These are phyloP conservation scores for Citrullus amarus DNA, from an alignment of 306 rosid species.

Conservation along the genomic window DNA sequence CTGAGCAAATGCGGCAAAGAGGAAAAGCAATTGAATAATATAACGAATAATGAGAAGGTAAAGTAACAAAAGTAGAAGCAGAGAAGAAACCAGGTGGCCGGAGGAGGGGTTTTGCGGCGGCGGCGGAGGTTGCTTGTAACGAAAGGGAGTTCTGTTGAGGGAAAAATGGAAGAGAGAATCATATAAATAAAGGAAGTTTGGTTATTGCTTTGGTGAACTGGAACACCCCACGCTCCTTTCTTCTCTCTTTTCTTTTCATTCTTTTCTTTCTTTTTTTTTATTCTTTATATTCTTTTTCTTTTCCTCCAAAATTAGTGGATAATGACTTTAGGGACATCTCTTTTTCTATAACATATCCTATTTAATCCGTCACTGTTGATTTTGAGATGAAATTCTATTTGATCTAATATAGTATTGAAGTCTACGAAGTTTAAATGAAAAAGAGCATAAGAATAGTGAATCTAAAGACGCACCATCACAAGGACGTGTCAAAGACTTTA, in stretches of 20 bases:
- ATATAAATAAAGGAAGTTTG: not conserved
- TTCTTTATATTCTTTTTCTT: not conserved
- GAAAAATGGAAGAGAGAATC: not conserved
- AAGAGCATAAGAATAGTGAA: no score
- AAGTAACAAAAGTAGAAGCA: not conserved
- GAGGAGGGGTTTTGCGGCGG: not conserved
- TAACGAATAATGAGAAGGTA: not conserved
- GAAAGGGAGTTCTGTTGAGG: not conserved
- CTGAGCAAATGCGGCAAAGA: not conserved
- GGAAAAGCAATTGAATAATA: not conserved
- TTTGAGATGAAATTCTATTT: no score
- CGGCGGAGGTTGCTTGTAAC: slow-evolving; percentile 7
- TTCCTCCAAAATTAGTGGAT: not conserved
- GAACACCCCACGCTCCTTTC: slow-evolving; percentile 9
- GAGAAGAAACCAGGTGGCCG: not conserved
- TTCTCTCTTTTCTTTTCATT: not conserved
- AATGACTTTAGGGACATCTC: not conserved
- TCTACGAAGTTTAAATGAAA: no score
- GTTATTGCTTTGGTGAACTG: not conserved
- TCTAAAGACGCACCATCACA: no score
- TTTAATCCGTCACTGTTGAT: no score
- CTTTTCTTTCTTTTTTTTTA: not conserved
- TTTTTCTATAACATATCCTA: no score
- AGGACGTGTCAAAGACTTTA: no score
- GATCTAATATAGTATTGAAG: no score